Evolutionary conservation across 495 filamentous ascomycete species (phyloP).

Genomic region (Aspergillus hancockii): DNA sequence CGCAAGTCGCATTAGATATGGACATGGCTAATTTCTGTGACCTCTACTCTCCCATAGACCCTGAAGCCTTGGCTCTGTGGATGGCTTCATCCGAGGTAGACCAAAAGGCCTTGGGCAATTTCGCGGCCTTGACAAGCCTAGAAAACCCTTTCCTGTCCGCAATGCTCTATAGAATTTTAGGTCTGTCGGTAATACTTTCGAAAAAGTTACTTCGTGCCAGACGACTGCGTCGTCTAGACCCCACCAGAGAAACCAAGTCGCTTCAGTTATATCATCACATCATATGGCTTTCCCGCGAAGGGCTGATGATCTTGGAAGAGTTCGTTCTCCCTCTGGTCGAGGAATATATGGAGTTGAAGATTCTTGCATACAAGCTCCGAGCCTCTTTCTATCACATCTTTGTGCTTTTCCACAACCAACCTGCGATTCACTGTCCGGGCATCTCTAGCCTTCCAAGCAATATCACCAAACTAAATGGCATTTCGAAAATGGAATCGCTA

Average conservation of each 20-base stretch:
- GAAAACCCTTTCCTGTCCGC: slow-evolving; percentile 75
- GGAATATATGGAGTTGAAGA: slow-evolving; percentile 72
- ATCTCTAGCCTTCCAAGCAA: slow-evolving; percentile 34
- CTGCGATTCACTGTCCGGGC: slow-evolving; percentile 51
- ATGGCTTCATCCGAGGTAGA: slow-evolving; percentile 98
- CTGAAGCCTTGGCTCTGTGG: slow-evolving; percentile 40
- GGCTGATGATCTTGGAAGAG: slow-evolving; percentile 80
- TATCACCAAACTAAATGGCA: slow-evolving; percentile 22
- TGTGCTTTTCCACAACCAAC: slow-evolving; percentile 89
- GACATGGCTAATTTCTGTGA: slow-evolving; percentile 18
- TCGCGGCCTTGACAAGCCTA: slow-evolving; percentile 71
- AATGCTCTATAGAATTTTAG: slow-evolving; percentile 86
- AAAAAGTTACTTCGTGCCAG: slow-evolving; percentile 81
- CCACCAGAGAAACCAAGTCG: slow-evolving; percentile 74
- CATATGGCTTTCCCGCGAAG: slow-evolving; percentile 93
- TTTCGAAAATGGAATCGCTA: slow-evolving; percentile 24
- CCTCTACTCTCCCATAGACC: slow-evolving; percentile 22
- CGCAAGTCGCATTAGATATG: slow-evolving; percentile 9
- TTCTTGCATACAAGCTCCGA: slow-evolving; percentile 86
- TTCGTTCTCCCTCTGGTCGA: slow-evolving; percentile 80
- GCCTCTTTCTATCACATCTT: slow-evolving; percentile 97
- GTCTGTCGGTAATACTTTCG: slow-evolving; percentile 85
- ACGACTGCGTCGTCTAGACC: slow-evolving; percentile 80
- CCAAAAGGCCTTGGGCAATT: slow-evolving; percentile 89
- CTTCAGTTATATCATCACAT: slow-evolving; percentile 86